Percentiles rank a stretch among this genome's conserved stretches.
phyloP scores from a whole-genome alignment of 192 early-diverging fungal species.

The Pilobolus umbonatus region DNA sequence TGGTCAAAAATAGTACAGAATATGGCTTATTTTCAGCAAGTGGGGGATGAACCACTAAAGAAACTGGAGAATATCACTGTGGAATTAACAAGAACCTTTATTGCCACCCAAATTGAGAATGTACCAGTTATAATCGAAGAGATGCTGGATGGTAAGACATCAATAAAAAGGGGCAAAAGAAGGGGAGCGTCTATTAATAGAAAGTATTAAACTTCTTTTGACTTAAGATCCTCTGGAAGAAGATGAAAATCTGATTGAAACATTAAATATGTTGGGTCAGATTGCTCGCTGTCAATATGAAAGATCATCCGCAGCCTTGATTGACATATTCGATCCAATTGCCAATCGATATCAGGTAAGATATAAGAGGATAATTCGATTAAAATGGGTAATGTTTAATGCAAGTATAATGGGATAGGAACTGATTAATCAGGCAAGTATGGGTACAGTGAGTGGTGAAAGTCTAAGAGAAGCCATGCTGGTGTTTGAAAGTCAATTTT shows the following conservation, averaged over 20 bases:
- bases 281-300: constrained; percentile 68
- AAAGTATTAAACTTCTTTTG: background rate
- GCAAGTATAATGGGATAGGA: constrained; percentile 4
- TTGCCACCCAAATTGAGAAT: constrained; percentile 47
- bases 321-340: constrained; percentile 52
- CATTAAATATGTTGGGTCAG: constrained; percentile 63
- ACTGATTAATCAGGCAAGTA: constrained; percentile 7
- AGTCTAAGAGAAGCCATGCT: constrained; percentile 42
- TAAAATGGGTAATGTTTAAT: background rate
- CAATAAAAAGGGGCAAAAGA: constrained; percentile 16
- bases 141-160: constrained; percentile 46
- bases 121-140: constrained; percentile 45
- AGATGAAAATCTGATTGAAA: constrained; percentile 63
- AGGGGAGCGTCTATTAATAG: background rate
- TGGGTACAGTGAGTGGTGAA: constrained; percentile 5
- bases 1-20: constrained; percentile 79
- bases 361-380: constrained; percentile 14
- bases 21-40: constrained; percentile 40
- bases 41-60: constrained; percentile 29
- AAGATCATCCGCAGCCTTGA: constrained; percentile 45
- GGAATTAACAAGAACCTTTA: constrained; percentile 43
- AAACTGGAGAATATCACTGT: constrained; percentile 47
- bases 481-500: constrained; percentile 59
- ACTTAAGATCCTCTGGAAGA: constrained; percentile 55
- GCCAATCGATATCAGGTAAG: constrained; percentile 55